Evolutionary conservation across 108 stramenopile genomes (phyloP).

Genomic region (Aurantiochytrium sp.): DNA sequence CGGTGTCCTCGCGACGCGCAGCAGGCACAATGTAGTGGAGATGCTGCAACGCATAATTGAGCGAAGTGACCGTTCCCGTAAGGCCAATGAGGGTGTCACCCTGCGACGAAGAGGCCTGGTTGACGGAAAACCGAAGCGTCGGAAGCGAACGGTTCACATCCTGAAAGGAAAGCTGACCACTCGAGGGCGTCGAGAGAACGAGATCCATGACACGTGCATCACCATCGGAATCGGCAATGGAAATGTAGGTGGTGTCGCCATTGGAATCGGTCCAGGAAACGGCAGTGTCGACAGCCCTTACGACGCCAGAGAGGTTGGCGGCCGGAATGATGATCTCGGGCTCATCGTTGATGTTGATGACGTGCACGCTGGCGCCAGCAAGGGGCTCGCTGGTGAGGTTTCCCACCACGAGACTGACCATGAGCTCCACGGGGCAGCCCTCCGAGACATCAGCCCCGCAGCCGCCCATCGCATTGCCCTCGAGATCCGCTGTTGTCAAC

Average conservation of each 20-base stretch:
- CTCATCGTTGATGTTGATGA: neutral
- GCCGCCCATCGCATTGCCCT: neutral
- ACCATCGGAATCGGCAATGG: neutral
- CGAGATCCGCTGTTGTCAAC: neutral
- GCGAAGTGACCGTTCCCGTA: neutral
- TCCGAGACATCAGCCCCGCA: neutral
- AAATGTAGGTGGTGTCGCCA: neutral
- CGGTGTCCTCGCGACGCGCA: neutral
- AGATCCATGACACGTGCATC: neutral
- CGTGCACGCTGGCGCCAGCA: neutral
- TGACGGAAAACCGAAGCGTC: neutral
- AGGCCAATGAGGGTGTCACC: neutral
- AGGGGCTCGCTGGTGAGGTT: neutral
- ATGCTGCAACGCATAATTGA: neutral
- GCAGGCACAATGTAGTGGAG: neutral
- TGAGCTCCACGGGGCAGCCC: neutral
- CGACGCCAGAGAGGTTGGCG: neutral
- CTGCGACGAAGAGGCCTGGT: neutral
- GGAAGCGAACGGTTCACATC: neutral
- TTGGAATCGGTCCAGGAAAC: neutral
- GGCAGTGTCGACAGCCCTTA: neutral
- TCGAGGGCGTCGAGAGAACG: neutral
- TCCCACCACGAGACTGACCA: neutral
- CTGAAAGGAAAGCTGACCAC: neutral
- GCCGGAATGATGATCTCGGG: neutral